Evolutionary conservation across 1,284 basidiomycete genomes (phyloP).

Genomic region (Farysia itapuensis): DNA sequence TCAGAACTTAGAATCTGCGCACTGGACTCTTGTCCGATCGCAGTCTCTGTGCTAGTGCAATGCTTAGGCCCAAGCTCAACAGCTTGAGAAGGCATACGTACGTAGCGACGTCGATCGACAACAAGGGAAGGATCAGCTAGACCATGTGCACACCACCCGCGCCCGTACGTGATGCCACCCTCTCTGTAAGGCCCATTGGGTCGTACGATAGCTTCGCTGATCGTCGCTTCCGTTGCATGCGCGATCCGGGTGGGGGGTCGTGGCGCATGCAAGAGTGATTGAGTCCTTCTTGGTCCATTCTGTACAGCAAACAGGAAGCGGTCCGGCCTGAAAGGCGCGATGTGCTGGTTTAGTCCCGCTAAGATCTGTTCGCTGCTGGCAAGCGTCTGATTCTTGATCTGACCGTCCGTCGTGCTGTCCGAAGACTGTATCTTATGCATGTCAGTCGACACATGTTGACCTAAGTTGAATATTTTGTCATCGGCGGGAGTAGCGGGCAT

Average conservation of each 20-base stretch:
- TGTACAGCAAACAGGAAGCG: conserved; percentile 23
- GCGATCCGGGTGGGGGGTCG: too few relatives aligned
- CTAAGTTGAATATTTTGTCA: conserved; percentile 5
- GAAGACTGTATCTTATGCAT: too few relatives aligned
- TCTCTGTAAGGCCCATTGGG: conserved; percentile 43
- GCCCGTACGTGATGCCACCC: conserved; percentile 39
- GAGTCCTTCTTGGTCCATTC: conserved; percentile 11
- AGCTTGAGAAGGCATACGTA: neutral
- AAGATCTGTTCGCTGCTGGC: too few relatives aligned
- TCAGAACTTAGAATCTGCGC: neutral
- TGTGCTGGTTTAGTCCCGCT: too few relatives aligned
- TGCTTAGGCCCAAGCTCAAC: neutral
- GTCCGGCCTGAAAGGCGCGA: conserved; percentile 8
- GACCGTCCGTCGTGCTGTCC: too few relatives aligned
- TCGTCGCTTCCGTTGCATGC: too few relatives aligned
- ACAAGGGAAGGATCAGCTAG: conserved; percentile 32
- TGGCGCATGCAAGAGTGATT: too few relatives aligned
- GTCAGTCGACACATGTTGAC: too few relatives aligned
- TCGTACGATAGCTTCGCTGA: conserved; percentile 22
- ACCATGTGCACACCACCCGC: conserved; percentile 45
- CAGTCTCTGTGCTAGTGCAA: neutral
- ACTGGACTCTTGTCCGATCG: neutral
- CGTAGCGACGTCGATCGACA: conserved; percentile 26
- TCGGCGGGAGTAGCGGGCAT: conserved; percentile 32
- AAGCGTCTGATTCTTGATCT: too few relatives aligned